Conservation (phyloP, 345 rosid genomes). For the Rhodamnia argentea region DNA sequence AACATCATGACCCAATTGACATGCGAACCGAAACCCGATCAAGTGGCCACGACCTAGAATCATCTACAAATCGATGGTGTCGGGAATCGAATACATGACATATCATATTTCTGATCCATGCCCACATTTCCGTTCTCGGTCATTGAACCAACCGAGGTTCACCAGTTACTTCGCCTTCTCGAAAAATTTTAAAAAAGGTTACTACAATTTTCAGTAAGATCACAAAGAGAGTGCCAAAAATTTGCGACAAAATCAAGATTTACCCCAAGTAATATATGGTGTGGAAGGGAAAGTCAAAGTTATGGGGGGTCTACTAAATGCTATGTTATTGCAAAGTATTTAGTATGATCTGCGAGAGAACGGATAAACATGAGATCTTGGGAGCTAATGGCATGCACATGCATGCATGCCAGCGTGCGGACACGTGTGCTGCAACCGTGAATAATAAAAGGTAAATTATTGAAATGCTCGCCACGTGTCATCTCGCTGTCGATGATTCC, state of each 20-base stretch:
- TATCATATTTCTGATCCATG: not conserved
- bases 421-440: constrained; percentile 22
- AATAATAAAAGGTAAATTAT: not conserved
- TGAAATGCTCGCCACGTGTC: constrained; percentile 22
- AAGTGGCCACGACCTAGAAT: not conserved
- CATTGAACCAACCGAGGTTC: fast-evolving
- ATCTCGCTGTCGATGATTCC: not conserved
- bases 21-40: not conserved
- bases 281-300: not conserved
- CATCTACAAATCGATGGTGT: not conserved
- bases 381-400: constrained; percentile 20
- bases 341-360: not conserved
- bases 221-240: not conserved
- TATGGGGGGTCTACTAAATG: not conserved
- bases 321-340: not conserved
- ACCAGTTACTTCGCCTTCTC: too few species aligned
- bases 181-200: too few species aligned
- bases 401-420: constrained; percentile 27
- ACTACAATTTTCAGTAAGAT: too few species aligned
- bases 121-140: not conserved
- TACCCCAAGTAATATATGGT: not conserved
- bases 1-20: not conserved
- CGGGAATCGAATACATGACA: not conserved
- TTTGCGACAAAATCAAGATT: not conserved
- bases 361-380: not conserved